Evolutionary conservation across 257 asterid species (phyloP).

Genomic region (Capsicum rhomboideum): DNA sequence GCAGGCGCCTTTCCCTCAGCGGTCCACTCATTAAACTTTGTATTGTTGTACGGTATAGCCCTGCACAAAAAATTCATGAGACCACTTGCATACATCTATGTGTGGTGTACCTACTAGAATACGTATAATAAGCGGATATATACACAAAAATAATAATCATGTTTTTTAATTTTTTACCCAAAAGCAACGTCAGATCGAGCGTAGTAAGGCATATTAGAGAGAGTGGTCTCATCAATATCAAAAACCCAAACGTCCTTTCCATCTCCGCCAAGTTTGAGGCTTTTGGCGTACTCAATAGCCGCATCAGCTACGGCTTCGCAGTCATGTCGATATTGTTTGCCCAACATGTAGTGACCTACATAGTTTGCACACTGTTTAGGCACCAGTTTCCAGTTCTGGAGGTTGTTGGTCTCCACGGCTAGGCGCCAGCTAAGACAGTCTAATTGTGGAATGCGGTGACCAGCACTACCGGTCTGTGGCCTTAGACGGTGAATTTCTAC

Average conservation of each 20-base stretch:
- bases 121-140: too few species aligned
- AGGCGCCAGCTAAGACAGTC: conserved; percentile 76
- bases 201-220: conserved; percentile 33
- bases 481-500: conserved; percentile 34
- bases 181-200: conserved; percentile 34
- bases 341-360: conserved; percentile 55
- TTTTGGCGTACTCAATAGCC: conserved; percentile 37
- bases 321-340: conserved; percentile 46
- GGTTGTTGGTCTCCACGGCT: conserved; percentile 53
- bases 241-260: conserved; percentile 42
- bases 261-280: conserved; percentile 16
- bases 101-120: too few species aligned
- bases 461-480: conserved; percentile 24
- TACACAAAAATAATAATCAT: neutral
- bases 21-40: conserved; percentile 32
- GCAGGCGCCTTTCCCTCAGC: conserved; percentile 35
- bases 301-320: conserved; percentile 31
- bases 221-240: conserved; percentile 43
- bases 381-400: conserved; percentile 27
- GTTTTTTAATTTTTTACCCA: conserved; percentile 29
- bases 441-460: conserved; percentile 15
- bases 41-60: conserved; percentile 25
- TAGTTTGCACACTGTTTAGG: conserved; percentile 40
- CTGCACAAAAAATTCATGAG: conserved; percentile 10
- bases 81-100: too few species aligned